Evolutionary conservation across 2,329 filamentous ascomycete genomes (phyloP).

Genomic region (Trichoderma koningiopsis): DNA sequence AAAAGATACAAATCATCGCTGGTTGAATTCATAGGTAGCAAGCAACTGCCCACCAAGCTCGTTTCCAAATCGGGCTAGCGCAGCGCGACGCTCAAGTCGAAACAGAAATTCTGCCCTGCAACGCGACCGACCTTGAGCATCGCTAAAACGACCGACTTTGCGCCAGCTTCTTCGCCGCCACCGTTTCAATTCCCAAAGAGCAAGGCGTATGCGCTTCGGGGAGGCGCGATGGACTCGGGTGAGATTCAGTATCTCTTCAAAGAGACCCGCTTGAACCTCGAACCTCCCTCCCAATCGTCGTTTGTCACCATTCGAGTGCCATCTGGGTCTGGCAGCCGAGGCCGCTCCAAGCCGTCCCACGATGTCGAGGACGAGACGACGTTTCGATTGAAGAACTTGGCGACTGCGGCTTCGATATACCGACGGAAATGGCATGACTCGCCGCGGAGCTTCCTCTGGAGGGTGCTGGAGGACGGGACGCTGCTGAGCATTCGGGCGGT

Average conservation of each 20-base stretch:
- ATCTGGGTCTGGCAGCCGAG: constrained; percentile 50
- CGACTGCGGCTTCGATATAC: constrained; percentile 79
- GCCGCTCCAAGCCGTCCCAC: constrained; percentile 43
- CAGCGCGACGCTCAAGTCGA: constrained; percentile 33
- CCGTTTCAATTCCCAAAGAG: constrained; percentile 25
- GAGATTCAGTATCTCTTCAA: constrained; percentile 73
- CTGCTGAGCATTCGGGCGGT: constrained; percentile 80
- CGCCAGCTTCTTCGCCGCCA: constrained; percentile 31
- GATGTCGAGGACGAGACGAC: constrained; percentile 68
- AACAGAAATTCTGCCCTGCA: constrained; percentile 40
- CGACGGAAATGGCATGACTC: constrained; percentile 75
- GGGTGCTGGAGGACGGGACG: constrained; percentile 77
- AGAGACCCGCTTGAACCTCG: constrained; percentile 82
- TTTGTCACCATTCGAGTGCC: constrained; percentile 72
- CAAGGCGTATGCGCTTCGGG: constrained; percentile 49
- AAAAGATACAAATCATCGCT: neutral
- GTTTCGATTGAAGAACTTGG: constrained; percentile 73
- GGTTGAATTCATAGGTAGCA: neutral
- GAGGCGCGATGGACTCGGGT: constrained; percentile 67
- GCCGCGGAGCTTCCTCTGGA: constrained; percentile 88
- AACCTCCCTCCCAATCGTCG: constrained; percentile 68
- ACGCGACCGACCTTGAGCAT: constrained; percentile 34
- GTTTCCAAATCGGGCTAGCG: constrained; percentile 43
- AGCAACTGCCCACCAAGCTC: constrained; percentile 33
- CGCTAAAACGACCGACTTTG: constrained; percentile 32